These are phyloP conservation scores for Xylaria longipes DNA, from an alignment of 495 filamentous ascomycete genomes.

Conservation along the genomic window DNA sequence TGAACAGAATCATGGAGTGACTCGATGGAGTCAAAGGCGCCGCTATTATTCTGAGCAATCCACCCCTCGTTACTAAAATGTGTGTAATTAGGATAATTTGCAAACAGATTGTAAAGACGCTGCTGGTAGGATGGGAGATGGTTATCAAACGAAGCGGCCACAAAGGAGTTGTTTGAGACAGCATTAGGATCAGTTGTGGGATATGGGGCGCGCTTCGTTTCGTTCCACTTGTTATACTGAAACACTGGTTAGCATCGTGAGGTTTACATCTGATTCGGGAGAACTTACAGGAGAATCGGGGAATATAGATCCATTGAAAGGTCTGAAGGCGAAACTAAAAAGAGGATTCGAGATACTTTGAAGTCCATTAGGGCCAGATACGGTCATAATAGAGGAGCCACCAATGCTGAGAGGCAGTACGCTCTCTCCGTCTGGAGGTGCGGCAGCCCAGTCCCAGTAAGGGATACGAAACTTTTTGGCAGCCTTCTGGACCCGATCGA, in stretches of 20 bases:
- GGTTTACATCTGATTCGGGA: neutral
- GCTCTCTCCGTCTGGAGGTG: constrained; percentile 53
- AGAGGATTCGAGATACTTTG: constrained; percentile 67
- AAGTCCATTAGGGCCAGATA: constrained; percentile 60
- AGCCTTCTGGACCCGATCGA: constrained; percentile 55
- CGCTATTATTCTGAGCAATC: constrained; percentile 41
- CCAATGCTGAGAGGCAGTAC: constrained; percentile 58
- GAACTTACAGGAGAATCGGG: constrained; percentile 51
- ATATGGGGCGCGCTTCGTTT: constrained; percentile 58
- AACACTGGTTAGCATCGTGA: constrained; percentile 30
- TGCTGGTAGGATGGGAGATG: constrained; percentile 50
- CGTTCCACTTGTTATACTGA: constrained; percentile 53
- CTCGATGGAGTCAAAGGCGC: constrained; percentile 62
- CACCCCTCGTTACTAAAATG: constrained; percentile 65
- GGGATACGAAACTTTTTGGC: constrained; percentile 65
- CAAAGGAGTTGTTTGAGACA: constrained; percentile 57
- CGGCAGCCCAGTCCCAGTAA: constrained; percentile 72
- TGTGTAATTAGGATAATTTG: constrained; percentile 62
- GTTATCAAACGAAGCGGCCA: constrained; percentile 57
- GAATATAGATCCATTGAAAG: constrained; percentile 54
- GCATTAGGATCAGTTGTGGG: constrained; percentile 47
- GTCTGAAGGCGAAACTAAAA: constrained; percentile 65
- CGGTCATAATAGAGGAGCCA: constrained; percentile 48
- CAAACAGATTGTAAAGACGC: constrained; percentile 66
- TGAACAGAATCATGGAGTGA: constrained; percentile 71